phyloP scores from a whole-genome alignment of 2,329 filamentous ascomycete genomes.

The Colletotrichum australisinense region DNA sequence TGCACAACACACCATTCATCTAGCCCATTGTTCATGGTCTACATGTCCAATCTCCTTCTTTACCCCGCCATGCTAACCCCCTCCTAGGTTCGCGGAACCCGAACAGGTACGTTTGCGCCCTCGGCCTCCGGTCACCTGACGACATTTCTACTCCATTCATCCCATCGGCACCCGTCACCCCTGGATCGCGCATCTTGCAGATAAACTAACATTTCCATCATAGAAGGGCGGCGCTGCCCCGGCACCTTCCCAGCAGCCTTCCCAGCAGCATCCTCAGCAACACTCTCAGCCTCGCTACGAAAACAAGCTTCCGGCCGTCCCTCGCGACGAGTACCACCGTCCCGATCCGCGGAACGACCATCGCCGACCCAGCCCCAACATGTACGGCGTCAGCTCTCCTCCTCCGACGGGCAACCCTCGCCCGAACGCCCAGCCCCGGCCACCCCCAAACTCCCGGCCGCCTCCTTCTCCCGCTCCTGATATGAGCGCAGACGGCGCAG shows the following conservation, averaged over 20 bases:
- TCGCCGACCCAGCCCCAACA: constrained; percentile 38
- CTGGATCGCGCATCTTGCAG: constrained; percentile 34
- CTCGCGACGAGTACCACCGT: constrained; percentile 44
- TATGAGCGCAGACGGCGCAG: constrained; percentile 60
- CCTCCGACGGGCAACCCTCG: constrained; percentile 59
- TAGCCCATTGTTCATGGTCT: constrained; percentile 5
- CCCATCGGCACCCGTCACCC: constrained; percentile 29
- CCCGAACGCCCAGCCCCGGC: constrained; percentile 59
- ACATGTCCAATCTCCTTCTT: constrained; percentile 12
- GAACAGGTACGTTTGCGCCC: constrained; percentile 65
- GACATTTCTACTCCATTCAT: constrained; percentile 11
- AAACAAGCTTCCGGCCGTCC: constrained; percentile 58
- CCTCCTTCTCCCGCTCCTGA: constrained; percentile 72
- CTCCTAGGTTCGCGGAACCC: constrained; percentile 76
- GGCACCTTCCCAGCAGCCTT: constrained; percentile 31
- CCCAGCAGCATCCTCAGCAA: constrained; percentile 29
- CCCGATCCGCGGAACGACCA: constrained; percentile 25
- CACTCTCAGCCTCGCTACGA: constrained; percentile 55
- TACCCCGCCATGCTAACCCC: constrained; percentile 41
- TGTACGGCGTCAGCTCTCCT: constrained; percentile 62
- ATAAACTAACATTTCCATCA: constrained; percentile 23
- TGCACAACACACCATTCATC: constrained; percentile 29
- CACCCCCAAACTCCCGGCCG: constrained; percentile 69
- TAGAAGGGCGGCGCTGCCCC: constrained; percentile 38
- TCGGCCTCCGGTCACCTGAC: constrained; percentile 12